Evolutionary conservation across 441 rosid species (phyloP), one percentile per base, ranked within the genome.

Genomic region (Mallotus japonicus): DNA sequence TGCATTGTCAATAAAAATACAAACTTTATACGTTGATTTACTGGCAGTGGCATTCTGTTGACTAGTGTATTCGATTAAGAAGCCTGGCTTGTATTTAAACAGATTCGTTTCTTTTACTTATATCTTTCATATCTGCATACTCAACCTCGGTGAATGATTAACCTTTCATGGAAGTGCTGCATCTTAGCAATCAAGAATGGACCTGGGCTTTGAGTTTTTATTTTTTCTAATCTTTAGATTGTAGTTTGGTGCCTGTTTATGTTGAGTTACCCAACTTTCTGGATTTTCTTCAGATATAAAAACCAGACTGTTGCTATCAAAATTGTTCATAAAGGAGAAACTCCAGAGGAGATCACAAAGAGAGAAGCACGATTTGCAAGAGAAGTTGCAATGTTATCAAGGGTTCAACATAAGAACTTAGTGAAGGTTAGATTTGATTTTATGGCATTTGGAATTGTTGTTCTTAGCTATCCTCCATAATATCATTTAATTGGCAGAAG

Each of bases 361-460:
- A 84, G 87, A 79, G 92, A 91, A 70, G 87, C 82, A 0, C 75
- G 97, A 69, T 95, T 92, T 82, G 91, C 87, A 0, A 87, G 99
- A 85, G 99, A 95, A 84, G 89, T 95, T 63, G 88, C 87, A 2
- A 92, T 95, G 99, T 75, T 95, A 71, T 91, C 98, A 46, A 90
- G 87, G 87, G 99, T 95, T 68, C 91, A 90, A 76, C 98, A 95
- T 84, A 91, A 86, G 73, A 95, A 92, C 83, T 83, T 95, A 50
- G 98, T 92, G 70, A 95, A 92, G 99, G 99, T 92, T 80, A 54
- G 20, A 54, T 54, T 54, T 17, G 24, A 69, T 57, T 77, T 67
- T 50, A 14, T 15, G 69, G 50, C 65, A 46, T 56, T 37, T 64
- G 34, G 37, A 14, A 24, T 14, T 3, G 24, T 17, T 42, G 24